Base-by-base conservation (phyloP, 2,329 filamentous ascomycete species). In the Zarea fungicola region DNA sequence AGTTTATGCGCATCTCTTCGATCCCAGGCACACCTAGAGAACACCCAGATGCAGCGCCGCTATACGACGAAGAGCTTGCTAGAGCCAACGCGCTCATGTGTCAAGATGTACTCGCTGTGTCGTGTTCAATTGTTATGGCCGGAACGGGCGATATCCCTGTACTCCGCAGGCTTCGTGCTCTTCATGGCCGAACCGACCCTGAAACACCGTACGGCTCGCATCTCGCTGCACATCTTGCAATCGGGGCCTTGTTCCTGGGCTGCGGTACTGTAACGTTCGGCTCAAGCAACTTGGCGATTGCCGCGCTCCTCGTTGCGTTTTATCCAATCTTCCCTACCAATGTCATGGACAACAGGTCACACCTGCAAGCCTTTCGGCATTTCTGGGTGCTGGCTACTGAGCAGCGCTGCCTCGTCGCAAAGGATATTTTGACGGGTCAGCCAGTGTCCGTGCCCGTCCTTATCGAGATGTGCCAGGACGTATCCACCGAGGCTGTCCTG, bases 351-450 rank as follows among this genome's bases (percentile, higher is more conserved):
- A 97, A 97, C 62, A 86, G 88, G 55, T 90, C 89, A 10, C 93
- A 99, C 60, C 76, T 99, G 6, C 93, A 99, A 70, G 93, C 95
- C 4, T 93, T 99, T 71, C 83, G 95, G 5, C 92, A 99, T 67
- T 87, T 99, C 61, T 99, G 93, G 93, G 92, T 96, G 10, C 76
- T 99, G 4, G 93, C 93, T 2, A 85, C 88, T 0, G 93, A 99
- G 60, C 82, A 89, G 9, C 81, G 95, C 44, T 97, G 92, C 62
- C 78, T 99, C 0, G 81, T 99, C 1, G 81, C 89, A 16, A 87
- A 92, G 53, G 93, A 99, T 57, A 80, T 93, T 3, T 84, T 93
- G 51, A 95, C 89, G 0, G 83, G 85, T 34, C 83, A 89, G 36
- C 87, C 91, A 1, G 80, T 96, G 42, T 80, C 83, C 7, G 78